These are phyloP conservation scores for Botrytis porri DNA, from an alignment of 2,329 filamentous ascomycete species.

Conservation along the genomic window DNA sequence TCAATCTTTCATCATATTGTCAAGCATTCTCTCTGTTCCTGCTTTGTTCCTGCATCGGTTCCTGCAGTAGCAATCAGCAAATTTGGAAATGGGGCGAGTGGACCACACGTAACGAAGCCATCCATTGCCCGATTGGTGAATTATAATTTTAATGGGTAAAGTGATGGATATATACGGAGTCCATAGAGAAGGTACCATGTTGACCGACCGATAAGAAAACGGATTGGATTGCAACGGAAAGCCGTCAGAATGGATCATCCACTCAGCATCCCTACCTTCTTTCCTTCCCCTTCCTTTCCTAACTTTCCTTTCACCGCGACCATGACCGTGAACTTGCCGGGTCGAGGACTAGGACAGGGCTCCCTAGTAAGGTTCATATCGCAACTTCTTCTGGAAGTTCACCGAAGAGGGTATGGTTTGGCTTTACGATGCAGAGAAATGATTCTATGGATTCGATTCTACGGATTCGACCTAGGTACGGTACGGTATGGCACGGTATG, in stretches of 20 bases:
- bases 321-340: conserved; percentile 1
- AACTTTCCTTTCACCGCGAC: conserved; percentile 15
- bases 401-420: conserved; percentile 21
- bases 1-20: neutral
- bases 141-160: neutral
- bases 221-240: neutral
- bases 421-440: conserved; percentile 5
- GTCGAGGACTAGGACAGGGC: neutral
- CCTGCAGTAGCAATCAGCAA: conserved; percentile 30
- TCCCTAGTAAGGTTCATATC: conserved; percentile 8
- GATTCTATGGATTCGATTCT: neutral
- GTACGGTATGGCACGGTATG: neutral
- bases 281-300: neutral
- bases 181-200: neutral
- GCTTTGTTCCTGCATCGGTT: conserved; percentile 36
- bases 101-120: conserved; percentile 1
- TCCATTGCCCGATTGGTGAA: conserved; percentile 23
- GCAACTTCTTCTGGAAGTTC: conserved; percentile 30
- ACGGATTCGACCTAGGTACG: neutral
- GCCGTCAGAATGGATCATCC: conserved; percentile 8
- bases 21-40: conserved; percentile 28
- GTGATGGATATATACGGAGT: conserved; percentile 1
- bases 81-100: neutral
- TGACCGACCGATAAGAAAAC: conserved; percentile 17
- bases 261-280: conserved; percentile 10